Conservation (phyloP, 2,329 filamentous ascomycete genomes). For the Cercospora beticola region DNA sequence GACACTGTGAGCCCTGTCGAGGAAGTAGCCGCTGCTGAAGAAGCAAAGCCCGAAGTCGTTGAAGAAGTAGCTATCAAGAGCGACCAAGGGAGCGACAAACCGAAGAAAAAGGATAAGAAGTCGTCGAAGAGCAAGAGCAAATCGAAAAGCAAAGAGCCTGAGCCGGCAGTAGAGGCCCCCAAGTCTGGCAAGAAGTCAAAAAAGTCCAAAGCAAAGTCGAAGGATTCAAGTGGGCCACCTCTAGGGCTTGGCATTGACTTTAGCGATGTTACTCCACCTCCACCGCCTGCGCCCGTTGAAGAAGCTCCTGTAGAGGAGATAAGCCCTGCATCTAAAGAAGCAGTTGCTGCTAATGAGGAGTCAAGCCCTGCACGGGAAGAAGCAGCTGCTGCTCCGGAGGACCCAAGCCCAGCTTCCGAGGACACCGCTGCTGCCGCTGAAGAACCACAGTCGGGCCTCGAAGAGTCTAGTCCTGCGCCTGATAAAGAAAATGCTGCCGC, state of each 20-base stretch:
- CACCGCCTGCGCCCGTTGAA: conserved; percentile 5
- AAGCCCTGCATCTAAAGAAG: neutral
- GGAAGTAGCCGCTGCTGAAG: neutral
- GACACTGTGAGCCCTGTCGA: neutral
- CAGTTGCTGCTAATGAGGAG: neutral
- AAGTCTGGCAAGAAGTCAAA: conserved; percentile 22
- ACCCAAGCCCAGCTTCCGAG: neutral
- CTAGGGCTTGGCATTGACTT: conserved; percentile 23
- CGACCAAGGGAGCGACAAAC: neutral
- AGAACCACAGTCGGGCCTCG: neutral
- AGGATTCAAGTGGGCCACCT: conserved; percentile 4
- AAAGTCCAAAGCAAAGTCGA: conserved; percentile 15
- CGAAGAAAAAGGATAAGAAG: conserved; percentile 10
- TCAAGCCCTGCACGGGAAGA: neutral
- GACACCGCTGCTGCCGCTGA: neutral
- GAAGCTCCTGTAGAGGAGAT: neutral
- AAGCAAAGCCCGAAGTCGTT: neutral
- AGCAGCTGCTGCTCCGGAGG: neutral
- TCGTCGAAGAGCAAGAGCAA: conserved; percentile 12
- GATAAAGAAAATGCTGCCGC: neutral
- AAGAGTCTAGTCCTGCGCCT: neutral
- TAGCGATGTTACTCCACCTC: conserved; percentile 10
- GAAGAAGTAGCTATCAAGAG: neutral
- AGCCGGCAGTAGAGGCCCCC: neutral
- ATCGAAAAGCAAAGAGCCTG: neutral